phyloP scores from a whole-genome alignment of 1,139 yeast species.

The Candida sojae region DNA sequence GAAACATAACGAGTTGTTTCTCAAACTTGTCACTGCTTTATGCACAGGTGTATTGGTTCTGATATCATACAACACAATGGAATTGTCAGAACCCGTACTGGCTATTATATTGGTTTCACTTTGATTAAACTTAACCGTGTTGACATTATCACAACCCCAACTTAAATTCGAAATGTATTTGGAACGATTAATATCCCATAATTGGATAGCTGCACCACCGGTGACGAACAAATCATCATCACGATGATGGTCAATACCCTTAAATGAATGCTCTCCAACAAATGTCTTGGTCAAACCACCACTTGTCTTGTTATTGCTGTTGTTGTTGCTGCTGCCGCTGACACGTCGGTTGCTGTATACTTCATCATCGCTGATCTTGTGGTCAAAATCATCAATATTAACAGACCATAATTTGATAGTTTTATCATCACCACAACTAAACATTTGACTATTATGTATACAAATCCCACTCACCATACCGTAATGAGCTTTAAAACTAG shows the following conservation, averaged over 20 bases:
- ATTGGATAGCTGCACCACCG: constrained; percentile 84
- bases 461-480: constrained; percentile 88
- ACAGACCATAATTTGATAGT: constrained; percentile 83
- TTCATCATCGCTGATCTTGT: constrained; percentile 32
- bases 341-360: constrained; percentile 26
- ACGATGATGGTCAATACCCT: constrained; percentile 84
- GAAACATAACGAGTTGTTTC: constrained; percentile 90
- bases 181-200: constrained; percentile 86
- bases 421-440: constrained; percentile 92
- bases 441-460: constrained; percentile 60
- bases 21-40: constrained; percentile 77
- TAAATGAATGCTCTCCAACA: constrained; percentile 82
- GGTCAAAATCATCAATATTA: constrained; percentile 44
- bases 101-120: constrained; percentile 90
- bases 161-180: constrained; percentile 75
- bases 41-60: constrained; percentile 94
- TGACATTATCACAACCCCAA: constrained; percentile 96
- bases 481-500: constrained; percentile 84
- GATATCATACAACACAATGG: constrained; percentile 85
- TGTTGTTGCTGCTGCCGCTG: neutral
- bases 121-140: constrained; percentile 80
- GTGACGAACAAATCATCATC: constrained; percentile 78
- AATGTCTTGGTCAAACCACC: constrained; percentile 71
- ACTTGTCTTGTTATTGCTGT: constrained; percentile 9
- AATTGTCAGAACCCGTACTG: constrained; percentile 89